Evolutionary conservation across 2,329 filamentous ascomycete genomes (phyloP).

Genomic region (Arthrinium phaeospermum): DNA sequence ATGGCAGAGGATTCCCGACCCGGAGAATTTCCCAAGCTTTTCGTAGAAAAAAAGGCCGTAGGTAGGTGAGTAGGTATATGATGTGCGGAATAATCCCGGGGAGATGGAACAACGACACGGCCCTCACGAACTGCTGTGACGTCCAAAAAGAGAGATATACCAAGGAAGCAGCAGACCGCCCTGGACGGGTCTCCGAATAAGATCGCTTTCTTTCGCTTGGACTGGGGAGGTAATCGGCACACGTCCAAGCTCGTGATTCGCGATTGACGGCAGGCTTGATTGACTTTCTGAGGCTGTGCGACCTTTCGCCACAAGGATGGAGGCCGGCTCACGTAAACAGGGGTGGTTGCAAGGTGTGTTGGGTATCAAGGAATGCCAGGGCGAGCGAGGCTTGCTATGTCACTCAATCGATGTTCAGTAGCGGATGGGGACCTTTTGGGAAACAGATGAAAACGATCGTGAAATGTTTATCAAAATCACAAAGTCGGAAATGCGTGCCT

Average conservation of each 20-base stretch:
- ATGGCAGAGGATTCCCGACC: slow-evolving; percentile 1
- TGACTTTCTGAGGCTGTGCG: slow-evolving; percentile 26
- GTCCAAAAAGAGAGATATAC: not conserved
- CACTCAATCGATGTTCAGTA: not conserved
- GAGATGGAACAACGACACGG: not conserved
- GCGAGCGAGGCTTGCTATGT: slow-evolving; percentile 3
- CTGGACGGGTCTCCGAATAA: not conserved
- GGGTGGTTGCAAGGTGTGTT: not conserved
- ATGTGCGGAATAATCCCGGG: not conserved
- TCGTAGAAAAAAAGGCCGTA: not conserved
- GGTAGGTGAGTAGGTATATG: not conserved
- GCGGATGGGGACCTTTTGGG: not conserved
- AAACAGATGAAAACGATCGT: slow-evolving; percentile 9
- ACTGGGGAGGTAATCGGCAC: slow-evolving; percentile 8
- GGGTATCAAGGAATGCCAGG: slow-evolving; percentile 10
- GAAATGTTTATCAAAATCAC: slow-evolving; percentile 2
- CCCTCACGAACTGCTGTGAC: not conserved
- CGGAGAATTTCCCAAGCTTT: slow-evolving; percentile 3
- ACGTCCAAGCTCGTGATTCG: slow-evolving; percentile 24
- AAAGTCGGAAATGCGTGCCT: not conserved
- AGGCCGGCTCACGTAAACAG: slow-evolving; percentile 8
- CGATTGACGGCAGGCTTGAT: slow-evolving; percentile 20
- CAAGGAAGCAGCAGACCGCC: slow-evolving; percentile 14
- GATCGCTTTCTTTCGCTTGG: slow-evolving; percentile 10
- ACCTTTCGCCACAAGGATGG: slow-evolving; percentile 15